Conservation (phyloP, 1,284 basidiomycete species). For the Moesziomyces globuligerus region DNA sequence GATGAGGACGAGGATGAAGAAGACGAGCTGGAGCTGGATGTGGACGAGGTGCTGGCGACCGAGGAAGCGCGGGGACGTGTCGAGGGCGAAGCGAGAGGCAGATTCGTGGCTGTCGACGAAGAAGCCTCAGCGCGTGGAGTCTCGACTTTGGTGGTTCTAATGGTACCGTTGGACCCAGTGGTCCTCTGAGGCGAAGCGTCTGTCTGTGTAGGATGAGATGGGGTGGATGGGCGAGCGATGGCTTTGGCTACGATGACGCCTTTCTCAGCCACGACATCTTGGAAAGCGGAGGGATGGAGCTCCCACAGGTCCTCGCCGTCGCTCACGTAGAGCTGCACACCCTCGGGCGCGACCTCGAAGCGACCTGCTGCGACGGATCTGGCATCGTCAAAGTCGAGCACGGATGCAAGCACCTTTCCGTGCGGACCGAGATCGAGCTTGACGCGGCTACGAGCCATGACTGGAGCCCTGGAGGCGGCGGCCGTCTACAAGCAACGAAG, state of each 20-base stretch:
- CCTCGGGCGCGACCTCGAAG: conserved; percentile 8
- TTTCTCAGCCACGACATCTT: conserved; percentile 36
- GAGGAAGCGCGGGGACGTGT: conserved; percentile 12
- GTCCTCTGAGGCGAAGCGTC: not conserved
- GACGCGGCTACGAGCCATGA: conserved; percentile 26
- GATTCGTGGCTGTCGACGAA: not conserved
- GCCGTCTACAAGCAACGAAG: no score
- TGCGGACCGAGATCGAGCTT: conserved; percentile 44
- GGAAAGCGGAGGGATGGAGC: conserved; percentile 36
- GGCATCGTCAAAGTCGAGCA: conserved; percentile 29
- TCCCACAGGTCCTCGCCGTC: conserved; percentile 46
- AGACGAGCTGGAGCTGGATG: conserved; percentile 10
- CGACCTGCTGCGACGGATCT: conserved; percentile 31
- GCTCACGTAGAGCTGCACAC: conserved; percentile 33
- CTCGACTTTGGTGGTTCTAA: conserved; percentile 1
- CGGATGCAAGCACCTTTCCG: conserved; percentile 43
- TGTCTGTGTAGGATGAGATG: not conserved
- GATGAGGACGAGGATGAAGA: conserved; percentile 11
- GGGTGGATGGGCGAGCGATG: not conserved
- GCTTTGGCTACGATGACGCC: conserved; percentile 33
- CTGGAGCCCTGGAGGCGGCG: not conserved
- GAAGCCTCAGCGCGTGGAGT: conserved; percentile 1
- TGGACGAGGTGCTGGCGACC: conserved; percentile 9
- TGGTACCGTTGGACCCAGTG: not conserved
- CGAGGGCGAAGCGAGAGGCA: conserved; percentile 1